phyloP scores from a whole-genome alignment of 306 rosid species.

The Prunus mira region DNA sequence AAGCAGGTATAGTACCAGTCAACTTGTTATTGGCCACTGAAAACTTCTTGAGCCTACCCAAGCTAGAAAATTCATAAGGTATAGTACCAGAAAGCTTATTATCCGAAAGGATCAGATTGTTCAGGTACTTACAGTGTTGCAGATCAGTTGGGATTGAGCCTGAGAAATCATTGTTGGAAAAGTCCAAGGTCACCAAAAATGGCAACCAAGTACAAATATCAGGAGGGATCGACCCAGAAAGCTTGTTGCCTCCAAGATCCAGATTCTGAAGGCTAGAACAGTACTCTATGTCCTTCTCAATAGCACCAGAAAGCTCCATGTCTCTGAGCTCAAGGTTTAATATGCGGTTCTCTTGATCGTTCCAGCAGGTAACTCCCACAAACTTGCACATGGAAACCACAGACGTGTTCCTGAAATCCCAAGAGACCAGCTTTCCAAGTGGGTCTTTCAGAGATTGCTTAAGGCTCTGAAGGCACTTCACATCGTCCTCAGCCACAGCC shows the following conservation, averaged over 20 bases:
- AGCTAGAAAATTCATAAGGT: constrained; percentile 55
- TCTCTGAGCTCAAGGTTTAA: constrained; percentile 43
- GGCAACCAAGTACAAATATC: constrained; percentile 73
- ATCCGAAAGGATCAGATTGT: constrained; percentile 42
- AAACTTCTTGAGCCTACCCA: constrained; percentile 56
- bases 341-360: constrained; percentile 67
- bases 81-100: constrained; percentile 60
- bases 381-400: constrained; percentile 60
- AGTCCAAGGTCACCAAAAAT: constrained; percentile 55
- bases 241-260: constrained; percentile 59
- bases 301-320: constrained; percentile 49
- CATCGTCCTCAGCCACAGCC: constrained; percentile 43
- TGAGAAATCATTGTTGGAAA: constrained; percentile 47
- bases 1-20: constrained; percentile 53
- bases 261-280: constrained; percentile 57
- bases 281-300: constrained; percentile 53
- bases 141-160: constrained; percentile 60
- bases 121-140: constrained; percentile 57
- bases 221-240: constrained; percentile 51
- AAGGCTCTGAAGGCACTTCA: constrained; percentile 58
- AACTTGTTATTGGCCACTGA: constrained; percentile 65
- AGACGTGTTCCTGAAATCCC: constrained; percentile 67
- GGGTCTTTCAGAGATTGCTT: constrained; percentile 38
- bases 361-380: constrained; percentile 75
- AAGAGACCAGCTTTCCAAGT: constrained; percentile 19